Evolutionary conservation across 306 rosid genomes (phyloP).

Genomic region (Begonia peltatifolia): DNA sequence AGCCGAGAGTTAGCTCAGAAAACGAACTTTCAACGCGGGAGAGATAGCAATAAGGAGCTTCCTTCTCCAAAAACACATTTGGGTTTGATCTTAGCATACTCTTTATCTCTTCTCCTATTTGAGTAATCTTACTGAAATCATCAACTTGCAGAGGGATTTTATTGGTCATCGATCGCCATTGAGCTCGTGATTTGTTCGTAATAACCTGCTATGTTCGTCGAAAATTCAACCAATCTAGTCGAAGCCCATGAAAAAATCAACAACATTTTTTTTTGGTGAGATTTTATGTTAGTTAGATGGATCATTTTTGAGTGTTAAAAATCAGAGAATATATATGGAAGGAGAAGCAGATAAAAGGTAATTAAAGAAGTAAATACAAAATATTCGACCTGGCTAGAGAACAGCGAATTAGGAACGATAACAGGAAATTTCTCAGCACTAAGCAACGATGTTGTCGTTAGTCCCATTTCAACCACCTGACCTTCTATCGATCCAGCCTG

Average conservation of each 20-base stretch:
- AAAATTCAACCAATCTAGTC: not conserved
- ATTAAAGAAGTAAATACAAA: not conserved
- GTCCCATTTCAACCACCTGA: conserved; percentile 93
- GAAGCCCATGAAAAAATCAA: not conserved
- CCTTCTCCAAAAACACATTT: conserved; percentile 69
- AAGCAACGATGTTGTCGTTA: conserved; percentile 65
- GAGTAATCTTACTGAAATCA: conserved; percentile 51
- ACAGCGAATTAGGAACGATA: conserved; percentile 74
- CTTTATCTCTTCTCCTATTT: conserved; percentile 45
- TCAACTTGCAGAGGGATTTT: conserved; percentile 58
- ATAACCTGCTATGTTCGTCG: conserved; percentile 40
- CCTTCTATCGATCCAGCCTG: conserved; percentile 93
- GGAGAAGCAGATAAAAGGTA: not conserved
- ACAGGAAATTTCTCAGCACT: conserved; percentile 85
- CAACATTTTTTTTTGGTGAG: too few relatives aligned
- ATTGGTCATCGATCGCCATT: conserved; percentile 42
- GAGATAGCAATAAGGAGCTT: conserved; percentile 67
- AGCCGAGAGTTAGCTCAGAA: conserved; percentile 70
- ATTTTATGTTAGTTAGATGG: too few relatives aligned
- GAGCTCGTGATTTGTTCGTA: conserved; percentile 84
- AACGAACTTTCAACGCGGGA: conserved; percentile 49
- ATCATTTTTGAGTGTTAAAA: too few relatives aligned
- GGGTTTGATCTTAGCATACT: conserved; percentile 51
- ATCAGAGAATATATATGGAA: not conserved
- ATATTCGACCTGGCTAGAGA: conserved; percentile 65